Base-by-base conservation (phyloP, 768 basidiomycete species). In the Suillus occidentalis region DNA sequence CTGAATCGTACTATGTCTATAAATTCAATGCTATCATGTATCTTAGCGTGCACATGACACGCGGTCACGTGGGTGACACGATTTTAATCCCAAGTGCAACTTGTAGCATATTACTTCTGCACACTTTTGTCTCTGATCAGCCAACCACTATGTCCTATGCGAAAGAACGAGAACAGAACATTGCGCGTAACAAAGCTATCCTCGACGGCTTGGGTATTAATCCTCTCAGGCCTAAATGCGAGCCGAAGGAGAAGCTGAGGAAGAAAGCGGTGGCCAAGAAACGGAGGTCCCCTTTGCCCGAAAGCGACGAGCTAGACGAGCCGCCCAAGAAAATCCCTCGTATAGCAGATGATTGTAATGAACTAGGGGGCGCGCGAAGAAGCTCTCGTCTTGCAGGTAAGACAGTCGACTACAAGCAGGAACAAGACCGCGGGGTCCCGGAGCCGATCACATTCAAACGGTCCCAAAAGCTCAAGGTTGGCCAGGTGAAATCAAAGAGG, bases 371-470 rank as follows among this genome's bases (percentile, higher is more conserved):
- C 12, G 69, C 81, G 62, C 85, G 92, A n/a, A 80, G 93, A 60
- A 94, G 92, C 72, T 78, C 84, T 52, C 83, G 92, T 59, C 87
- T 87, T 66, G 79, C 82, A 4, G 88, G 86, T 1, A 89, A 87
- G 69, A 75, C 71, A 16, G 73, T 87, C 4, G 80, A 89, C 74
- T 89, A 90, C 72, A 81, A 72, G 5, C 77, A 74, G 28, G 85
- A 87, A 66, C 79, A 77, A 34, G 72, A 69, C 36, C 73, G 68
- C 53, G 74, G 71, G 12, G 72, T 71, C 2, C 77, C 78, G 2
- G 70, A 75, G 18, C 81, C 82, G 20, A 67, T 82, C 22, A 79
- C 81, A 14, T 78, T 80, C 66, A 77, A 76, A 6, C 73, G 68
- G 50, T 77, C 80, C 49, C 74, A 80, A 65, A 52, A 39, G 63